Evolutionary conservation across 2,329 filamentous ascomycete genomes (phyloP).

Genomic region (Colletotrichum sp.): DNA sequence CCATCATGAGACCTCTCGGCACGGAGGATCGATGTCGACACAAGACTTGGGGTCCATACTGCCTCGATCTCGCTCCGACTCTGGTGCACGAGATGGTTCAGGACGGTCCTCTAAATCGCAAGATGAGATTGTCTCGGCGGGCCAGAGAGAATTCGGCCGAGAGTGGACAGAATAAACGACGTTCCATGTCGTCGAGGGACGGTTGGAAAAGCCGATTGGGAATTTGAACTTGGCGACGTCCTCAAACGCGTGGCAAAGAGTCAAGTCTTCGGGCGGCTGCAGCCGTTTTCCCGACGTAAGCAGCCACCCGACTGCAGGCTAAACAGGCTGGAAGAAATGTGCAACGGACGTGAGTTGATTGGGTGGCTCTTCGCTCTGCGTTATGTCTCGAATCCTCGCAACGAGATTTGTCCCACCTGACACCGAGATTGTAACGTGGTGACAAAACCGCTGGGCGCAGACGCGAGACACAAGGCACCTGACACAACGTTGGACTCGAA

Average conservation of each 20-base stretch:
- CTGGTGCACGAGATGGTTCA: not conserved
- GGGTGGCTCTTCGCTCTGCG: not conserved
- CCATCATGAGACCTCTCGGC: not conserved
- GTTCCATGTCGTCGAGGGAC: not conserved
- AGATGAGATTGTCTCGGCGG: not conserved
- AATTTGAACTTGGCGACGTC: not conserved
- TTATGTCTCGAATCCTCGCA: not conserved
- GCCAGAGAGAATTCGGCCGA: not conserved
- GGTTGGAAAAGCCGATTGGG: not conserved
- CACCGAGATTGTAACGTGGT: not conserved
- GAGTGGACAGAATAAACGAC: not conserved
- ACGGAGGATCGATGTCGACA: not conserved
- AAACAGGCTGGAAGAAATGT: not conserved
- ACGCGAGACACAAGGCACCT: not conserved
- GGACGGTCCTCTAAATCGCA: not conserved
- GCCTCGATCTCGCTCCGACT: not conserved
- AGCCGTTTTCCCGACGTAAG: not conserved
- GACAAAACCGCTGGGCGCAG: not conserved
- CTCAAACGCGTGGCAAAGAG: not conserved
- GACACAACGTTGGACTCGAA: not conserved
- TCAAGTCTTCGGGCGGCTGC: not conserved
- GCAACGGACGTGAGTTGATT: not conserved
- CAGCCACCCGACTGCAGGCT: not conserved
- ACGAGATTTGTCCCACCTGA: not conserved
- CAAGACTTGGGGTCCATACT: not conserved